Conservation (phyloP, 2,329 filamentous ascomycete species). For the Sarocladium strictum region DNA sequence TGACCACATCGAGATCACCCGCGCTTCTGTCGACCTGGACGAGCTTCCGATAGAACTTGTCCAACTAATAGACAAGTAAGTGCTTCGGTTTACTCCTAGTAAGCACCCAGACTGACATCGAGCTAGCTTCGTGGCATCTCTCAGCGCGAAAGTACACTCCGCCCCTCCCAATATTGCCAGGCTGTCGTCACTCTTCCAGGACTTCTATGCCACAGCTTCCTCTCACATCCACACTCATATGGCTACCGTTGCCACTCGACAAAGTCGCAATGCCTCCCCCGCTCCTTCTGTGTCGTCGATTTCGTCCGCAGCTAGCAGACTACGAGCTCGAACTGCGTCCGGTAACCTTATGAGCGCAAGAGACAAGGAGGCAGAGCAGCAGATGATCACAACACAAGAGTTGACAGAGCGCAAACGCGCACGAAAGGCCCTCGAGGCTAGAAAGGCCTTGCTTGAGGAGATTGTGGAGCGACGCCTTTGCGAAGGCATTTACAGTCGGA, state of each 20-base stretch:
- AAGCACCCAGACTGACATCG: constrained; percentile 9
- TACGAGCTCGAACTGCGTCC: constrained; percentile 50
- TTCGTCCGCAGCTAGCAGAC: constrained; percentile 48
- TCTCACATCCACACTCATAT: constrained; percentile 84
- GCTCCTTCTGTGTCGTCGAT: constrained; percentile 48
- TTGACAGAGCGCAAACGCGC: constrained; percentile 74
- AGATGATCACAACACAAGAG: constrained; percentile 88
- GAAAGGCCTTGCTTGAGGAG: constrained; percentile 75
- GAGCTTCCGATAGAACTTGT: constrained; percentile 92
- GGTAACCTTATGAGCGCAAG: constrained; percentile 35
- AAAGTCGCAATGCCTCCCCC: constrained; percentile 62
- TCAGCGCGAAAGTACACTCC: constrained; percentile 80
- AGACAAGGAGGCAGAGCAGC: constrained; percentile 55
- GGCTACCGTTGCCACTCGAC: constrained; percentile 65
- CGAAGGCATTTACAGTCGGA: constrained; percentile 77
- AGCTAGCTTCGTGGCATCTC: constrained; percentile 78
- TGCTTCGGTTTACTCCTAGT: too few relatives aligned
- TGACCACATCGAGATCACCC: constrained; percentile 38
- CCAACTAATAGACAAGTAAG: constrained; percentile 79
- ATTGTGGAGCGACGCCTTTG: constrained; percentile 83
- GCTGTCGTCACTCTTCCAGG: constrained; percentile 83
- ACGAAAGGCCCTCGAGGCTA: constrained; percentile 70
- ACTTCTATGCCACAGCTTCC: constrained; percentile 81
- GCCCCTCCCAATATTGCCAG: constrained; percentile 78
- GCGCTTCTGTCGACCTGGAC: constrained; percentile 67